Conservation (phyloP, 2,329 filamentous ascomycete species). For the Fusarium phyllophilum region DNA sequence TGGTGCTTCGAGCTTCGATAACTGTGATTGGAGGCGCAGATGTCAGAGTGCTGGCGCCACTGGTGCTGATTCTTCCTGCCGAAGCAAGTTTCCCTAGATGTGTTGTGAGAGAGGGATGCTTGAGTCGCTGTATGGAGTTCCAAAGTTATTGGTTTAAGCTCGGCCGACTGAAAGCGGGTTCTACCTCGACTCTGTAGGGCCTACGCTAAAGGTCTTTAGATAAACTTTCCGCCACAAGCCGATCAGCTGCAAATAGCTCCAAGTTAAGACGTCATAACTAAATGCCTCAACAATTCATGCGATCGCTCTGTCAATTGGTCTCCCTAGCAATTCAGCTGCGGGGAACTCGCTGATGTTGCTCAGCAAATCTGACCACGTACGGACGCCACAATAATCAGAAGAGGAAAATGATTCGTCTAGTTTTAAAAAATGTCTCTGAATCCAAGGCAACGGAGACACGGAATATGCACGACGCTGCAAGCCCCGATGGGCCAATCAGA, state of each 20-base stretch:
- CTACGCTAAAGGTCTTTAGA: neutral
- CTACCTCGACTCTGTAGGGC: too few relatives aligned
- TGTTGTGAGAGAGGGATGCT: neutral
- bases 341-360: neutral
- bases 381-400: neutral
- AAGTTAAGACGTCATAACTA: neutral
- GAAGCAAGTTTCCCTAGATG: neutral
- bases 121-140: neutral
- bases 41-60: neutral
- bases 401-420: neutral
- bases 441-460: neutral
- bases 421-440: neutral
- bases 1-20: neutral
- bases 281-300: neutral
- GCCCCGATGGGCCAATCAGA: neutral
- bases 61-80: neutral
- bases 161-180: neutral
- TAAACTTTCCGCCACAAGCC: neutral
- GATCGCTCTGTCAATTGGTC: neutral
- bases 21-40: neutral
- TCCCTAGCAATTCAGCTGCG: neutral
- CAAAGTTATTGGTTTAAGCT: neutral
- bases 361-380: neutral
- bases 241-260: neutral
- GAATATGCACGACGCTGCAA: neutral